These are phyloP conservation scores for Schizochytrium sp. DNA, from an alignment of 108 stramenopile genomes.

Conservation along the genomic window DNA sequence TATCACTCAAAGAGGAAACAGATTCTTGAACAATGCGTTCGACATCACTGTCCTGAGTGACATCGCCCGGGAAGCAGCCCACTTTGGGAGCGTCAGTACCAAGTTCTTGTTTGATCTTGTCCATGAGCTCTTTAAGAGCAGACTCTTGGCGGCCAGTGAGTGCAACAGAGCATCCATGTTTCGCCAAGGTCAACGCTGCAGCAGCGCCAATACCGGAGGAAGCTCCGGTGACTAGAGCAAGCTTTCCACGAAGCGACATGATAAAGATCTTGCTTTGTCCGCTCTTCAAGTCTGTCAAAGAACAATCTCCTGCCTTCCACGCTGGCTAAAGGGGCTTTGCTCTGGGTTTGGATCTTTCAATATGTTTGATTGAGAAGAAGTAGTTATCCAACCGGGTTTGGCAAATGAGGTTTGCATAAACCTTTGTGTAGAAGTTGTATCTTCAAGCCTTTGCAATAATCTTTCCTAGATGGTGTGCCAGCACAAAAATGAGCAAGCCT, in stretches of 20 bases:
- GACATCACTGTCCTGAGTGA: background rate
- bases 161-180: conserved; percentile 1
- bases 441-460: too few species aligned
- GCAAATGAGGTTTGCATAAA: too few species aligned
- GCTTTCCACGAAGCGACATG: conserved; percentile 4
- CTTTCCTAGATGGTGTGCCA: too few species aligned
- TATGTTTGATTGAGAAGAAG: too few species aligned
- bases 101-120: background rate
- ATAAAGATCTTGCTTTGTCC: background rate
- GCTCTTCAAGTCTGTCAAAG: background rate
- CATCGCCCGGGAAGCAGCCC: conserved; percentile 39
- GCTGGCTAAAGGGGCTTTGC: too few species aligned
- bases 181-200: background rate
- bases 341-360: too few species aligned
- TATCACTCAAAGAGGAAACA: background rate
- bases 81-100: background rate
- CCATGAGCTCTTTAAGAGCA: background rate
- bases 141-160: conserved; percentile 37
- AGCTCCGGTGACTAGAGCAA: conserved; percentile 49
- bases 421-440: too few species aligned
- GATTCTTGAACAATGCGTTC: background rate
- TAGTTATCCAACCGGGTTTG: too few species aligned
- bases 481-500: too few species aligned
- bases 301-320: background rate
- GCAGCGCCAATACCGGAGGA: conserved; percentile 43